Evolutionary conservation across 192 early-diverging fungal species (phyloP).

Genomic region (Funneliformis geosporum): DNA sequence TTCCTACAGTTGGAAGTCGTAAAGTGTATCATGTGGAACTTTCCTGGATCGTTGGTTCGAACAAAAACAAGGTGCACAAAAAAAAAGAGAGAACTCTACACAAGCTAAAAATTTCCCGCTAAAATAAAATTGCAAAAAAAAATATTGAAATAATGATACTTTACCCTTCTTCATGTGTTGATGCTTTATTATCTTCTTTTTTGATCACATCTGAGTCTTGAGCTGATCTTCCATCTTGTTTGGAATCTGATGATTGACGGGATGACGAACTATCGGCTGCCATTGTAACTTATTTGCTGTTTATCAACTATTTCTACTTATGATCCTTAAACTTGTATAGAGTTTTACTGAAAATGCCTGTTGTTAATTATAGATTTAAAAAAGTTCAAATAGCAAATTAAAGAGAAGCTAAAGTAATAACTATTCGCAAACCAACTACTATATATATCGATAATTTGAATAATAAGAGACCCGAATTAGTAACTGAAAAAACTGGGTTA

Average conservation of each 20-base stretch:
- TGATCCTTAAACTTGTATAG: neutral
- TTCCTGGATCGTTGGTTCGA: neutral
- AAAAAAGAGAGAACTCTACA: neutral
- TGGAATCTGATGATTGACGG: conserved; percentile 28
- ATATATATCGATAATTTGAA: no score
- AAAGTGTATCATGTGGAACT: neutral
- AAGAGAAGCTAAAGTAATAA: no score
- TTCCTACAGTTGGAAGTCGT: neutral
- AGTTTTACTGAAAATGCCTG: neutral
- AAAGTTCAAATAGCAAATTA: no score
- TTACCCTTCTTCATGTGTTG: conserved; percentile 32
- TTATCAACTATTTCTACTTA: neutral
- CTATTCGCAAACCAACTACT: no score
- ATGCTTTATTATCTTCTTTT: conserved; percentile 2
- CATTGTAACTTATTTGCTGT: conserved; percentile 5
- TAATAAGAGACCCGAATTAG: no score
- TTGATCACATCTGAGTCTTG: conserved; percentile 14
- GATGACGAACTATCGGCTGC: conserved; percentile 31
- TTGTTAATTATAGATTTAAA: neutral
- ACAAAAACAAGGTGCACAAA: neutral
- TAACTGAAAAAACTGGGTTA: no score
- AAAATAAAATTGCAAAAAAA: neutral
- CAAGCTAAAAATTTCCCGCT: neutral
- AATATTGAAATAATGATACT: neutral
- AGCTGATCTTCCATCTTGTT: conserved; percentile 22